Base-by-base conservation (phyloP, 164 flowering plant species). In the Liriodendron chinense region DNA sequence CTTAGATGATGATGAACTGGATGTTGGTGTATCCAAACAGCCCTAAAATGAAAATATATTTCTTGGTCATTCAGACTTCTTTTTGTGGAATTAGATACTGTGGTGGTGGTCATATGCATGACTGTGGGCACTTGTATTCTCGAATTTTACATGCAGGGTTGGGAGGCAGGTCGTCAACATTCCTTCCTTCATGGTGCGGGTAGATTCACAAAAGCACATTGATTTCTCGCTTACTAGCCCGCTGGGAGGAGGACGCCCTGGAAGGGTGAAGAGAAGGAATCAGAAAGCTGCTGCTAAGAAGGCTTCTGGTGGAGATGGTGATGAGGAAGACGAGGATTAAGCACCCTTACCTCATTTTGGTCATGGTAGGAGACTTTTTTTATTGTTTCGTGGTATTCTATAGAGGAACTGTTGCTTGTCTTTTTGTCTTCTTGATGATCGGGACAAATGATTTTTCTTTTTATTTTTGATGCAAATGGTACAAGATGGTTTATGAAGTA, bases 121-220 rank as follows among this genome's bases (percentile, higher is more conserved):
- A 34, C 43, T 34, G 43, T 53, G 59, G 18, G 59, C 59, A 53
- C 16, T 16, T 53, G 12, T 53, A 12, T 53, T 53, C 16, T 53
- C 9, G 59, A 16, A 53, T 53, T 21, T 20, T n/a, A 23, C 18
- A 21, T 73, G 28, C 79, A 88, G 91, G 84, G 91, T 88, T 72
- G 91, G 91, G 12, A 84, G 91, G 79, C 89, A 88, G 79, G 85
- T 87, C n/a, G 89, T 88, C 21, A 88, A 88, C 76, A 83, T 88
- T 49, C 84, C 91, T 24, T 88, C 91, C 12, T 88, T 88, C 82
- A 80, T 88, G 84, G 91, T 88, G 70, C 83, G 89, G 73, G 76
- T 86, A 4, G 91, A 88, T 21, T 85, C 88, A 0, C 89, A 88
- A 79, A 88, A 86, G 80, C 91, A 86, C 80, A 86, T 88, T 63